Conservation (phyloP, 768 basidiomycete species). For the Termitomyces sp. region DNA sequence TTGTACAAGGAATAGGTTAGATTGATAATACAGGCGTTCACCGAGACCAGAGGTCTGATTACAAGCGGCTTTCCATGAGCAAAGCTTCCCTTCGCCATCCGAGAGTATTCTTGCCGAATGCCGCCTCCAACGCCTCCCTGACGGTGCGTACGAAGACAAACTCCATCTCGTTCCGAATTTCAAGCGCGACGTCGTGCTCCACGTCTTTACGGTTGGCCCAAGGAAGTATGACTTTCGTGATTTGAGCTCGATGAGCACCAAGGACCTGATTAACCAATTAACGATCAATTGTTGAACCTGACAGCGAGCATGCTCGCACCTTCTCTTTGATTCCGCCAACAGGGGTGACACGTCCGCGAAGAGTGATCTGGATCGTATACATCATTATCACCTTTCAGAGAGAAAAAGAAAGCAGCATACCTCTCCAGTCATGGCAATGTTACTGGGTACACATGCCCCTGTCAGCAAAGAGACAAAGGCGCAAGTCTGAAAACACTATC, state of each 20-base stretch:
- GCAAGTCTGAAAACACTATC: constrained; percentile 49
- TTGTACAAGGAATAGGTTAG: background rate
- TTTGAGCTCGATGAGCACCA: constrained; percentile 83
- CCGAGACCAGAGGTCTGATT: background rate
- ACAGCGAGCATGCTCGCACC: constrained; percentile 16
- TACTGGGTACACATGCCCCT: constrained; percentile 65
- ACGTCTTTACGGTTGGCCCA: constrained; percentile 86
- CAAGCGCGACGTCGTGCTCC: constrained; percentile 75
- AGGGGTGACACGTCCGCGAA: constrained; percentile 76
- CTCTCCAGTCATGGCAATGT: constrained; percentile 91
- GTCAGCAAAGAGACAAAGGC: constrained; percentile 86
- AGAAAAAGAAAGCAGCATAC: constrained; percentile 26
- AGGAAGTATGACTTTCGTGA: constrained; percentile 82
- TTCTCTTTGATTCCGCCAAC: constrained; percentile 94
- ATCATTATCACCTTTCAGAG: background rate
- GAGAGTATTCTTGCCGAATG: constrained; percentile 69
- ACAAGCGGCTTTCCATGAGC: constrained; percentile 33
- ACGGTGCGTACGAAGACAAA: constrained; percentile 81
- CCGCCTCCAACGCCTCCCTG: constrained; percentile 77
- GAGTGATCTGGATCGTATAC: constrained; percentile 53
- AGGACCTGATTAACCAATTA: constrained; percentile 43
- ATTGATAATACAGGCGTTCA: background rate
- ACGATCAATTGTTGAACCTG: background rate
- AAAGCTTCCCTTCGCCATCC: constrained; percentile 54
- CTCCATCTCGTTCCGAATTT: constrained; percentile 70